phyloP scores from a whole-genome alignment of 495 filamentous ascomycete species.

The Penicillium flavigenum region DNA sequence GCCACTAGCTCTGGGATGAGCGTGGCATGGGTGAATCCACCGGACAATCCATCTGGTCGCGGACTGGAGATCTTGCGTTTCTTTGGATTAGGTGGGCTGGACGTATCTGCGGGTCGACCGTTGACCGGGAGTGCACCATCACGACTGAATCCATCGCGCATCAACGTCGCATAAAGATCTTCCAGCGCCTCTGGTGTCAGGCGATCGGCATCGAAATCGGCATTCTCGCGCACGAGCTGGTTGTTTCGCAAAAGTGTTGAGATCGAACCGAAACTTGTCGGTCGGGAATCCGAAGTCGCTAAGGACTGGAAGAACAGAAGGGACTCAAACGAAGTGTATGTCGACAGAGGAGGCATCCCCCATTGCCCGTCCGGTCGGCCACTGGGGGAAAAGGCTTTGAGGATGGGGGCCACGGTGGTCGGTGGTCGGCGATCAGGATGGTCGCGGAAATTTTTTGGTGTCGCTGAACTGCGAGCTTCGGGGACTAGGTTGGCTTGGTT shows the following conservation, averaged over 20 bases:
- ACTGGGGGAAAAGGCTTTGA: constrained; percentile 37
- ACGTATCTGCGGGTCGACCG: constrained; percentile 31
- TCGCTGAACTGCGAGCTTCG: constrained; percentile 13
- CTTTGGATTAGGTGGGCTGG: constrained; percentile 50
- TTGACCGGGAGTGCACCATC: constrained; percentile 23
- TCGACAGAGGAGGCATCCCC: constrained; percentile 56
- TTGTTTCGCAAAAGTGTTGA: constrained; percentile 73
- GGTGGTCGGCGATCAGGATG: constrained; percentile 24
- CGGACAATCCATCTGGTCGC: constrained; percentile 55
- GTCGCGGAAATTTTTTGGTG: constrained; percentile 17
- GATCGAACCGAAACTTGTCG: constrained; percentile 66
- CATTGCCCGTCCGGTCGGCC: constrained; percentile 48
- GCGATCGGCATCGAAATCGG: constrained; percentile 67
- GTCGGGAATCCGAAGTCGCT: constrained; percentile 60
- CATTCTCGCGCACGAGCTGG: constrained; percentile 62
- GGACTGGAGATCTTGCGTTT: constrained; percentile 74
- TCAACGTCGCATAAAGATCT: constrained; percentile 68
- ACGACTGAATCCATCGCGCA: constrained; percentile 67
- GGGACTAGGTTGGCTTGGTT: background rate
- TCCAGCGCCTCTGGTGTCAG: constrained; percentile 76
- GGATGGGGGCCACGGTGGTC: constrained; percentile 48
- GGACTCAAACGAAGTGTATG: constrained; percentile 83
- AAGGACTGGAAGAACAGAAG: constrained; percentile 88
- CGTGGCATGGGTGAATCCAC: constrained; percentile 59
- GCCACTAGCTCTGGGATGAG: constrained; percentile 67